Evolutionary conservation across 129 eudicot species (phyloP), one percentile per base, ranked within the genome.

Genomic region (Lactuca sativa): DNA sequence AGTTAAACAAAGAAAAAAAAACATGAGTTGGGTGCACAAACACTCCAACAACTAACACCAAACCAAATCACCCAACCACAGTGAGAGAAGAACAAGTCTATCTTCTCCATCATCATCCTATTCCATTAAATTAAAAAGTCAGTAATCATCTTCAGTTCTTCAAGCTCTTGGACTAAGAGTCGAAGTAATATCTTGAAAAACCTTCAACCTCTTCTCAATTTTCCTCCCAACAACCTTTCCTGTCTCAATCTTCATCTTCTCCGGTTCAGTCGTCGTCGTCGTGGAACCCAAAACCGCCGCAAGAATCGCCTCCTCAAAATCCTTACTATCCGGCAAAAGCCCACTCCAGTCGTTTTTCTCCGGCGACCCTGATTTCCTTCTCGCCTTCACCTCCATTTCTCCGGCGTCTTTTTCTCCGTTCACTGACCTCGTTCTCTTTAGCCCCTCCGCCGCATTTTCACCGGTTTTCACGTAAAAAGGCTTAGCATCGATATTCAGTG

Each of bases 21-120:
- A 9, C 3, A 8, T 43, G 33, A 3, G 58, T 44, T 6, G 58
- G 54, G 38, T 44, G 66, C 70, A 74, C 61, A 14, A 40, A 53
- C 43, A 21, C 56, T 38, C 53, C 38, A 41, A 41, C 60, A n/a
- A 56, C 40, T 11, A 10, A 59, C 10, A 64, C n/a, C 33, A 10
- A 32, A 4, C n/a, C 58, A 33, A 15, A 18, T 12, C 8, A 14
- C 34, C 41, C 11, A 4, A 6, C 43, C 38, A 14, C 15, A 10
- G 30, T 18, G 52, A 52, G 72, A 25, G 95, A 95, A 92, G 98
- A 92, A 92, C 88, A 92, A 92, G 98, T 80, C 74, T 82, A 89
- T 92, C 98, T 92, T 92, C 98, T 92, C 96, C 91, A 71, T 81
- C 59, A 84, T 85, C 91, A 71, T 81, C 59, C 85, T 85, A 65